Percentiles rank a stretch among this genome's conserved stretches.
These are phyloP conservation scores for Fusarium solani-melongenae DNA, from an alignment of 2,329 filamentous ascomycete species.

Conservation along the genomic window DNA sequence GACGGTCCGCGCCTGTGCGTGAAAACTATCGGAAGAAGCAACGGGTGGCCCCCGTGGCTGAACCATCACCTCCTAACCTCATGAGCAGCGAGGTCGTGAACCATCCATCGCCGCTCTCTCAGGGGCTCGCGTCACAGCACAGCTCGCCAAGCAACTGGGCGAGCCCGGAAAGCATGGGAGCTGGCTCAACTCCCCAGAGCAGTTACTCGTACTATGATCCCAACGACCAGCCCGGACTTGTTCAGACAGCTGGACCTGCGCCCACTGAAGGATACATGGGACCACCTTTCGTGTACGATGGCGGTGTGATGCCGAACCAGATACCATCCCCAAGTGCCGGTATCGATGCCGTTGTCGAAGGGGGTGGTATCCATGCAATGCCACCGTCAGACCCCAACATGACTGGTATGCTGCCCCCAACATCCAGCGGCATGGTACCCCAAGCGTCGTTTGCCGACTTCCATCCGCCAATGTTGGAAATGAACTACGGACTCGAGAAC, in stretches of 20 bases:
- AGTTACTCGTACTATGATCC: slow-evolving; percentile 15
- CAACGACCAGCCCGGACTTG: slow-evolving; percentile 11
- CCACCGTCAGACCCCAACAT: slow-evolving; percentile 7
- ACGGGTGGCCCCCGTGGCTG: background rate
- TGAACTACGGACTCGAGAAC: slow-evolving; percentile 23
- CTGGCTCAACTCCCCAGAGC: slow-evolving; percentile 30
- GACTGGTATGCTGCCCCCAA: slow-evolving; percentile 13
- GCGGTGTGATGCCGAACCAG: background rate
- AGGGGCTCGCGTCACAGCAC: slow-evolving; percentile 15
- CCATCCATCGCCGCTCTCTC: slow-evolving; percentile 7
- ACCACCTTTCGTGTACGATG: background rate
- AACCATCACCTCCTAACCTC: background rate
- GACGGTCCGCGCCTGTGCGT: slow-evolving; percentile 31
- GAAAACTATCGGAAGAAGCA: slow-evolving; percentile 27
- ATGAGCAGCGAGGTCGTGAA: background rate
- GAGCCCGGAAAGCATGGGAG: slow-evolving; percentile 13
- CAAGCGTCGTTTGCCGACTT: slow-evolving; percentile 17
- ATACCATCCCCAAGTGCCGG: slow-evolving; percentile 27
- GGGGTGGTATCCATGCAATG: slow-evolving; percentile 15
- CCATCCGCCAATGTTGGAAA: slow-evolving; percentile 13
- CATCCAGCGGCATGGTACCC: background rate
- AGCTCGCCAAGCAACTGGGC: slow-evolving; percentile 30
- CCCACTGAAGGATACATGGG: slow-evolving; percentile 3
- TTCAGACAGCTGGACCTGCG: background rate
- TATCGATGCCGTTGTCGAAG: slow-evolving; percentile 26